These are phyloP conservation scores for Apophysomyces elegans DNA, from an alignment of 371 early-diverging fungal species.

Conservation along the genomic window DNA sequence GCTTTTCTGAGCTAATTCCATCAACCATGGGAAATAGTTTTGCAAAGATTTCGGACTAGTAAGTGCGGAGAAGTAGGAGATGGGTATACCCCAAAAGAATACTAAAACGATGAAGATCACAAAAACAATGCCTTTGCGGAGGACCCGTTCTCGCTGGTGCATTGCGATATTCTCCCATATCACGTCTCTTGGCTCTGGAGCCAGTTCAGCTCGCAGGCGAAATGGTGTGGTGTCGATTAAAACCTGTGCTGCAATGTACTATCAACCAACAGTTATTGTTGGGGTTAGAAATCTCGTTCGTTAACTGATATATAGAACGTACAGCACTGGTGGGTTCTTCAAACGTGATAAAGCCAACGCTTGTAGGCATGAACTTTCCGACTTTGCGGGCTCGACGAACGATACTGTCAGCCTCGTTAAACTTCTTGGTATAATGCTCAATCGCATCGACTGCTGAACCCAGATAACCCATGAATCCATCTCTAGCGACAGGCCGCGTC, in stretches of 20 bases:
- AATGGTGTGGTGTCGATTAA: conserved; percentile 71
- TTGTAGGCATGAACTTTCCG: conserved; percentile 61
- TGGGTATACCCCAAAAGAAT: conserved; percentile 60
- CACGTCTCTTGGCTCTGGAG: conserved; percentile 81
- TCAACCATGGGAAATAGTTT: conserved; percentile 52
- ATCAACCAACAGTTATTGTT: background rate
- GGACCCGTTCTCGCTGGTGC: conserved; percentile 51
- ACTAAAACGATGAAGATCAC: conserved; percentile 48
- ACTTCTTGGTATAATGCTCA: conserved; percentile 66
- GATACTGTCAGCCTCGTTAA: conserved; percentile 62
- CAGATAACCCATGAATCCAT: conserved; percentile 35
- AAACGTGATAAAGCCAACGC: conserved; percentile 83
- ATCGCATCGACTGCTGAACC: conserved; percentile 73
- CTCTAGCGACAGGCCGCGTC: conserved; percentile 29
- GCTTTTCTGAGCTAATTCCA: conserved; percentile 49
- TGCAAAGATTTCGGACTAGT: conserved; percentile 54
- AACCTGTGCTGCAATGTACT: conserved; percentile 66
- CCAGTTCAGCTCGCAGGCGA: conserved; percentile 65
- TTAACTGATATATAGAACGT: conserved; percentile 16
- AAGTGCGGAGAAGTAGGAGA: conserved; percentile 58
- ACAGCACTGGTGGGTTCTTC: conserved; percentile 70
- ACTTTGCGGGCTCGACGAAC: conserved; percentile 61
- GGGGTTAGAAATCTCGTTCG: too few relatives aligned
- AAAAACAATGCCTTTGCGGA: conserved; percentile 52
- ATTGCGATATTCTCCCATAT: conserved; percentile 76